phyloP scores from a whole-genome alignment of 768 basidiomycete species.

The Rhizopogon vulgaris region DNA sequence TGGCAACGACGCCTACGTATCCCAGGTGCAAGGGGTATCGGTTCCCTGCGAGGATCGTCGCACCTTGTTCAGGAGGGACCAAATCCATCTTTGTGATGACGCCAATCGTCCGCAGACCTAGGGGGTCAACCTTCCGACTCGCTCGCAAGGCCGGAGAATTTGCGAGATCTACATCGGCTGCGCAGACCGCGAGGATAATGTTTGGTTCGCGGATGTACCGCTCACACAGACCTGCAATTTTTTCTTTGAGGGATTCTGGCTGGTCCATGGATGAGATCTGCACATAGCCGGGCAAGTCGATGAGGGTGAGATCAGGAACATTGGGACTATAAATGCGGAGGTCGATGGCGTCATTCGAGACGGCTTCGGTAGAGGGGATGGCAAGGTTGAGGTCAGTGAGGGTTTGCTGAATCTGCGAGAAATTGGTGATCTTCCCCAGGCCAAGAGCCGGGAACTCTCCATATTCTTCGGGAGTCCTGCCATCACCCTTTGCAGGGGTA shows the following conservation, averaged over 20 bases:
- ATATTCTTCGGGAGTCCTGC: slow-evolving; percentile 64
- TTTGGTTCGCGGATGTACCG: slow-evolving; percentile 99
- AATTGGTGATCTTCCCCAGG: slow-evolving; percentile 85
- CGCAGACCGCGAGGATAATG: slow-evolving; percentile 97
- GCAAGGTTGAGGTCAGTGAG: slow-evolving; percentile 93
- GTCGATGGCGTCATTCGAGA: slow-evolving; percentile 94
- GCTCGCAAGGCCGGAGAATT: slow-evolving; percentile 95
- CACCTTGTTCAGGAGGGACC: slow-evolving; percentile 80
- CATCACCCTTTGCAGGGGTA: slow-evolving; percentile 55
- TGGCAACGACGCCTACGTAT: slow-evolving; percentile 94
- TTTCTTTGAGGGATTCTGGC: slow-evolving; percentile 89
- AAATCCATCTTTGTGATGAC: slow-evolving; percentile 99
- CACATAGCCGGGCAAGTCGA: slow-evolving; percentile 96
- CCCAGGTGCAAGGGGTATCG: slow-evolving; percentile 96
- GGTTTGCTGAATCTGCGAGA: slow-evolving; percentile 85
- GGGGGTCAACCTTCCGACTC: slow-evolving; percentile 88
- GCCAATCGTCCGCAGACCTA: slow-evolving; percentile 93
- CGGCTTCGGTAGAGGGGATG: slow-evolving; percentile 83
- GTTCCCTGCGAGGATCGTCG: slow-evolving; percentile 75
- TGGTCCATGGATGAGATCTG: slow-evolving; percentile 95
- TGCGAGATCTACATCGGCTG: slow-evolving; percentile 96
- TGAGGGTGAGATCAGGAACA: slow-evolving; percentile 95
- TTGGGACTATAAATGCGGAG: slow-evolving; percentile 93
- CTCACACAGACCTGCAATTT: slow-evolving; percentile 85
- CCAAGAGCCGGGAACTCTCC: slow-evolving; percentile 93